Evolutionary conservation across 352 stramenopile species (phyloP), one percentile per base, ranked within the genome.

Genomic region (Globisporangium acanthophoron): DNA sequence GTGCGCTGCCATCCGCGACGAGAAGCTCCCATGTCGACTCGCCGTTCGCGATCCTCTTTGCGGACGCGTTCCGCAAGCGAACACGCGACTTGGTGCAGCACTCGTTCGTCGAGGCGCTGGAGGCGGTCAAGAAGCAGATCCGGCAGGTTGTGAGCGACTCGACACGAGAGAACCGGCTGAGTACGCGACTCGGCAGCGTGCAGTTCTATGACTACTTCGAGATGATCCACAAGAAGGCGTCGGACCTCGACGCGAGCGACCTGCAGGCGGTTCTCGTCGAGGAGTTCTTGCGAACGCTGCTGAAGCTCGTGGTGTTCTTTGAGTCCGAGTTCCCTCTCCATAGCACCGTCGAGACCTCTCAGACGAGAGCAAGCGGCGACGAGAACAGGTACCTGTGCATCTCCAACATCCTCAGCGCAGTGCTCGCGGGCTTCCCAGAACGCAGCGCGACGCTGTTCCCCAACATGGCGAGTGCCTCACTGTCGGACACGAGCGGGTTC

Each of bases 151-250:
- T 88, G 20, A 62, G 67, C 27, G 62, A 69, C 13, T 61, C 66
- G 1, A 56, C 62, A 12, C 15, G 58, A 16, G 55, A 65, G 45
- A 58, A 54, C 53, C 37, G 45, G 16, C 1, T 44, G 33, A 41
- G n/a, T 7, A 67, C 64, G 15, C 70, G 69, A 2, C 58, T 92
- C 21, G 70, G 56, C 20, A 73, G 67, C 27, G 54, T 90, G 24
- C 74, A 73, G n/a, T 93, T 91, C 49, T 93, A 90, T 54, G 70
- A 90, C 39, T 79, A 80, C 54, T 93, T 93, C 56, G 76, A 89
- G 43, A 69, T 40, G 16, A 91, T 93, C 39, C 78, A 89, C 53
- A 79, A 80, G 54, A 85, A 78, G 43, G 71, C 82, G 5, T 75
- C 67, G 18, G 74, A 74, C 31, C 51, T 93, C 43, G 69, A 90